Percentiles rank a stretch among this genome's conserved stretches.
Conservation (phyloP, 441 rosid genomes). For the Pelargonium fulgidum region DNA sequence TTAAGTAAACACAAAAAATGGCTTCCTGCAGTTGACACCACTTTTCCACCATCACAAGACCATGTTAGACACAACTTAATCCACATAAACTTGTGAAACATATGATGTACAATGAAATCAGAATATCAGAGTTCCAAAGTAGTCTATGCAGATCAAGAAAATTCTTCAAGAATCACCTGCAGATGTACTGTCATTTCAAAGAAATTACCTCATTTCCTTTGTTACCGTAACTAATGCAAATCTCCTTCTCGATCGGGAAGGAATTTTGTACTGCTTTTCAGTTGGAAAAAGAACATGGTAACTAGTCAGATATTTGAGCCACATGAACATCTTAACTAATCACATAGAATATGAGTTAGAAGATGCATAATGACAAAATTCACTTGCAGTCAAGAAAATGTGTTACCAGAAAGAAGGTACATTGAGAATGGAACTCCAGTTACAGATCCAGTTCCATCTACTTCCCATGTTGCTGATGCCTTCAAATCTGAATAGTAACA, state of each 20-base stretch:
- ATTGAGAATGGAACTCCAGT: constrained; percentile 66
- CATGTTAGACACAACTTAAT: no score
- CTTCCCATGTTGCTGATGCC: constrained; percentile 95
- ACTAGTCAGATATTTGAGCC: constrained; percentile 16
- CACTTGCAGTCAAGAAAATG: constrained; percentile 10
- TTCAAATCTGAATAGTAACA: constrained; percentile 44
- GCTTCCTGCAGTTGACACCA: no score
- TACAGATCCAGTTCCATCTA: constrained; percentile 64
- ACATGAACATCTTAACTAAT: background rate
- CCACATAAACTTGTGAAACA: no score
- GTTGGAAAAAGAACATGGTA: constrained; percentile 14
- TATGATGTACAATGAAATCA: no score
- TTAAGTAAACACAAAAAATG: no score
- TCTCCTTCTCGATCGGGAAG: constrained; percentile 46
- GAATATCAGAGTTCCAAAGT: background rate
- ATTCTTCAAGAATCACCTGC: background rate
- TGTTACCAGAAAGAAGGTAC: constrained; percentile 86
- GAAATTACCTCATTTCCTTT: constrained; percentile 86
- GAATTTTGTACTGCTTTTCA: constrained; percentile 50
- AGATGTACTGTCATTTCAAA: background rate
- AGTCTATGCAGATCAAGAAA: constrained; percentile 6
- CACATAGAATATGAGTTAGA: background rate
- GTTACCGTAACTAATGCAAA: constrained; percentile 80
- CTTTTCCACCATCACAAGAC: no score
- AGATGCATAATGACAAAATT: constrained; percentile 3